phyloP scores from a whole-genome alignment of 2,329 filamentous ascomycete genomes.

The Pseudocercospora eumusae region DNA sequence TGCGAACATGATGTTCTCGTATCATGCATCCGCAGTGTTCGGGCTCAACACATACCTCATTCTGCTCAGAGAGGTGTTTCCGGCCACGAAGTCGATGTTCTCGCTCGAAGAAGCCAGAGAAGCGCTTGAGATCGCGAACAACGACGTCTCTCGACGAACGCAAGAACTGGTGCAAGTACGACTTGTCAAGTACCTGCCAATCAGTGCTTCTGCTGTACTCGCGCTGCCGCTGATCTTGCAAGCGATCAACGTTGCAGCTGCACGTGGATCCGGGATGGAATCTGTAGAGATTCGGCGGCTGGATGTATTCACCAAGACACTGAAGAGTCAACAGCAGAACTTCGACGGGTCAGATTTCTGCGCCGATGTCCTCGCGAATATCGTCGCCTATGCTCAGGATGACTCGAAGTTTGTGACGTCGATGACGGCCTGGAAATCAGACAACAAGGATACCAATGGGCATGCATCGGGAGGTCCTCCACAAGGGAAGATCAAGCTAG shows the following conservation, averaged over 20 bases:
- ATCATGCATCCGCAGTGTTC: conserved; percentile 28
- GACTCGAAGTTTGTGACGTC: conserved; percentile 27
- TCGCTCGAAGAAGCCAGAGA: conserved; percentile 28
- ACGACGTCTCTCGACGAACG: conserved; percentile 26
- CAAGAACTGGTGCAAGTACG: conserved; percentile 30
- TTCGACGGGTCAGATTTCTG: conserved; percentile 31
- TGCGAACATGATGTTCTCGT: conserved; percentile 32
- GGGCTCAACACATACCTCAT: conserved; percentile 29
- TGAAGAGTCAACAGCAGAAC: conserved; percentile 27
- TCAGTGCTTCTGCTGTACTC: conserved; percentile 25
- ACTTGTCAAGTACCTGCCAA: conserved; percentile 26
- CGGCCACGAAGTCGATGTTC: conserved; percentile 21
- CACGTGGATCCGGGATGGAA: conserved; percentile 27
- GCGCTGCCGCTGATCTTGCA: conserved; percentile 25
- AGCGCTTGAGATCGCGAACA: conserved; percentile 26
- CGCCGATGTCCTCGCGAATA: conserved; percentile 26
- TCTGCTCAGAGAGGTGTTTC: conserved; percentile 24
- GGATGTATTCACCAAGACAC: conserved; percentile 28
- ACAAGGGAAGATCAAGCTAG: conserved; percentile 24
- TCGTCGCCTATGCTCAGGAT: conserved; percentile 29
- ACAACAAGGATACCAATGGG: conserved; percentile 21
- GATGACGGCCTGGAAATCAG: conserved; percentile 24
- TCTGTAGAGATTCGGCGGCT: conserved; percentile 24
- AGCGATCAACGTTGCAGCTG: conserved; percentile 29
- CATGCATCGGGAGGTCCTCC: conserved; percentile 10